These are phyloP conservation scores for Phytophthora pini DNA, from an alignment of 352 stramenopile species.

Conservation along the genomic window DNA sequence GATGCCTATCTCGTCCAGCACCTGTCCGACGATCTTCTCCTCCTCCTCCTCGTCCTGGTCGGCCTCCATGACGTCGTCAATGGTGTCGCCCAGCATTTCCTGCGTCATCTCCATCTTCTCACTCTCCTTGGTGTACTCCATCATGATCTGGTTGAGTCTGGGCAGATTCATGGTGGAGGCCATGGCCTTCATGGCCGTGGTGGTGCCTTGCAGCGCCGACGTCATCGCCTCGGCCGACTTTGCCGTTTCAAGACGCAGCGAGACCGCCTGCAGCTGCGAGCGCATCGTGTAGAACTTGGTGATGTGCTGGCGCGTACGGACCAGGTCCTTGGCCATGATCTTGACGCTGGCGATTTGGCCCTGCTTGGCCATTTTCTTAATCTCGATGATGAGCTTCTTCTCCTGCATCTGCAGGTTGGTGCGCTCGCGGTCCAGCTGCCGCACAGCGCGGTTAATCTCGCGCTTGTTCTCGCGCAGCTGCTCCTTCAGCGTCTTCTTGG, in stretches of 20 bases:
- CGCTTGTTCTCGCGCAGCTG: conserved; percentile 98
- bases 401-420: conserved; percentile 92
- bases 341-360: conserved; percentile 97
- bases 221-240: conserved; percentile 97
- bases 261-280: conserved; percentile 96
- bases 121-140: conserved; percentile 98
- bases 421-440: conserved; percentile 96
- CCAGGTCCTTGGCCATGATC: conserved; percentile 97
- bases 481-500: conserved; percentile 89
- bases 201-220: conserved; percentile 84
- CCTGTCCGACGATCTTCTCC: conserved; percentile 96
- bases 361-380: conserved; percentile 97
- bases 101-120: conserved; percentile 98
- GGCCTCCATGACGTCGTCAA: conserved; percentile 97
- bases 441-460: conserved; percentile 96
- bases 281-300: conserved; percentile 99
- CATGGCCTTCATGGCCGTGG: conserved; percentile 86
- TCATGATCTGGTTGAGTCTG: conserved; percentile 98
- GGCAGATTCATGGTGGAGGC: conserved; percentile 97
- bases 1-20: conserved; percentile 98
- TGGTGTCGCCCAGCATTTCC: conserved; percentile 97
- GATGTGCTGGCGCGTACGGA: conserved; percentile 96
- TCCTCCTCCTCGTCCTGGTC: conserved; percentile 97
- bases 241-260: conserved; percentile 95
- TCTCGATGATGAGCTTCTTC: conserved; percentile 97